A percentile compares a stretch with the other conserved stretches of the same genome.
Evolutionary conservation across 164 flowering plant genomes (phyloP).

Genomic region (Piper longum): DNA sequence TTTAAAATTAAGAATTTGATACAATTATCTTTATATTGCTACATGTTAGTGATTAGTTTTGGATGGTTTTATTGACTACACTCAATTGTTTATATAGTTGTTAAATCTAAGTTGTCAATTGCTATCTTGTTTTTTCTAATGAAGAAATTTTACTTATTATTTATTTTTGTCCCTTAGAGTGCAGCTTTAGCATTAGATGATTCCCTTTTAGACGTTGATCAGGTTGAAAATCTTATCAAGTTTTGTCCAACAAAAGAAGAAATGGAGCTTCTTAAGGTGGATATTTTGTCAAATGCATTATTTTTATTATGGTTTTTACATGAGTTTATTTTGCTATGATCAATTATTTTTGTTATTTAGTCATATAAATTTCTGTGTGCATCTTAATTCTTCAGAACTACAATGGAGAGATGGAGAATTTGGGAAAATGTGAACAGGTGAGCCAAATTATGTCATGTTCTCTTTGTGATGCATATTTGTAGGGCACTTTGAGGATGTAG

Average conservation of each 20-base stretch:
- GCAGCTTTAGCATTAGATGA: constrained; percentile 95
- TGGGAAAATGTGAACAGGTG: constrained; percentile 99
- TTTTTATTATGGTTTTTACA: not conserved
- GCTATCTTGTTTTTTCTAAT: not conserved
- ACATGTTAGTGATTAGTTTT: too few relatives aligned
- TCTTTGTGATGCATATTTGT: not conserved
- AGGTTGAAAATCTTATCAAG: constrained; percentile 90
- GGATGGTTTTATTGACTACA: too few relatives aligned
- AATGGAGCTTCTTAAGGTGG: constrained; percentile 93
- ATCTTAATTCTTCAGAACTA: not conserved
- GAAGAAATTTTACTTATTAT: not conserved
- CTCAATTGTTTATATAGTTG: too few relatives aligned
- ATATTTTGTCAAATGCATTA: not conserved
- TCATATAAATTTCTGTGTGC: not conserved
- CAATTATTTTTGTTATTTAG: not conserved
- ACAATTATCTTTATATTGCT: too few relatives aligned
- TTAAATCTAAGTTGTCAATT: not conserved
- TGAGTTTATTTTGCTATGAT: not conserved
- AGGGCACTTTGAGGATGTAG: too few relatives aligned
- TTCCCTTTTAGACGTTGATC: constrained; percentile 82
- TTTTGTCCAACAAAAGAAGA: constrained; percentile 97
- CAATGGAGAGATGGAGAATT: constrained; percentile 34
- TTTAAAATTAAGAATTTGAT: too few relatives aligned
- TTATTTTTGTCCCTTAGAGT: constrained; percentile 27
- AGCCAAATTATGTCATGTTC: constrained; percentile 3